Percentiles rank a stretch among this genome's conserved stretches.
Conservation (phyloP, 2,329 filamentous ascomycete species). For the Huntiella bhutanensis region DNA sequence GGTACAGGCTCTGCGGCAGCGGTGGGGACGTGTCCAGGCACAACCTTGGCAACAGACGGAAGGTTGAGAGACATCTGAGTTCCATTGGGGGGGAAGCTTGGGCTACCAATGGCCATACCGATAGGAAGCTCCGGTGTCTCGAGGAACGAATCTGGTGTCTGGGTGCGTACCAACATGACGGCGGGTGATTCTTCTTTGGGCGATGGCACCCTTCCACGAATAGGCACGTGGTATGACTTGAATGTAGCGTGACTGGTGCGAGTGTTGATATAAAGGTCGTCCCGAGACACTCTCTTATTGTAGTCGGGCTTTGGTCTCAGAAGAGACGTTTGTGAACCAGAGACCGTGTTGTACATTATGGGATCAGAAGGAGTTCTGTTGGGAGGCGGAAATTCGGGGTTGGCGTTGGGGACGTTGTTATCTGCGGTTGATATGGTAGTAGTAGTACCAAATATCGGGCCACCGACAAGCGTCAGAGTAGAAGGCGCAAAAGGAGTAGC, state of each 20-base stretch:
- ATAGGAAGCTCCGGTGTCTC: slow-evolving; percentile 28
- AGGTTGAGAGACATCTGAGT: background rate
- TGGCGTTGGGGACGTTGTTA: background rate
- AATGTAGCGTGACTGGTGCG: slow-evolving; percentile 18
- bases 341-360: slow-evolving; percentile 7
- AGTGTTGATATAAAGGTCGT: slow-evolving; percentile 21
- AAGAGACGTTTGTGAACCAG: slow-evolving; percentile 8
- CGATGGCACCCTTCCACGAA: slow-evolving; percentile 24
- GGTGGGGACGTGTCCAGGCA: background rate
- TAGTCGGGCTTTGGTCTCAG: slow-evolving; percentile 5
- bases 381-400: background rate
- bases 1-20: background rate
- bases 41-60: background rate
- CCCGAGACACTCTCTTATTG: slow-evolving; percentile 26
- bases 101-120: slow-evolving; percentile 58
- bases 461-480: too few relatives aligned
- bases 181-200: slow-evolving; percentile 23
- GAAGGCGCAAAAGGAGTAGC: background rate
- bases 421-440: slow-evolving; percentile 1
- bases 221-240: slow-evolving; percentile 23
- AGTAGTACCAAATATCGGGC: background rate
- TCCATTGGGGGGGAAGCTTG: slow-evolving; percentile 16
- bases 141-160: slow-evolving; percentile 25
- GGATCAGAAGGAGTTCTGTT: slow-evolving; percentile 2
- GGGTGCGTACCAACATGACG: slow-evolving; percentile 20